Evolutionary conservation across 306 rosid genomes (phyloP), one percentile per base, ranked within the genome.

Genomic region (Cucurbita maxima): DNA sequence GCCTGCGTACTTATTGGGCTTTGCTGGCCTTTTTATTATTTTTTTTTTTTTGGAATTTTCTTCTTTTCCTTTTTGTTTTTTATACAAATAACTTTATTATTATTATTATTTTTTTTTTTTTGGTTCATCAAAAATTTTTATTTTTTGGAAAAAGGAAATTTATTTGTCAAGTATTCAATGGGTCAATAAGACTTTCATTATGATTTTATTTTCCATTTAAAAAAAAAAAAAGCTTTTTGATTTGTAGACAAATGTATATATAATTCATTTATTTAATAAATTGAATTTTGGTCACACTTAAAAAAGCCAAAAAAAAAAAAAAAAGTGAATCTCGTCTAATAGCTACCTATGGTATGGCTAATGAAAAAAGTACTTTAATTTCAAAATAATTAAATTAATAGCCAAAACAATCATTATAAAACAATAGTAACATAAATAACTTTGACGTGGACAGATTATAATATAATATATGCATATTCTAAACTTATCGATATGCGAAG

Each of bases 1-100:
- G 58, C 74, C 58, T 70, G 12, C 50, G 45, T 70, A 15, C 58
- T 47, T 70, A 30, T 48, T 70, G 74, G 74, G 74, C 74, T 70
- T 4, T 1, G 4, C 10, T 70, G 58, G 30, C 30, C 44, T 70
- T 68, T 38, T 7, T 7, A 5, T 10, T n/a, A 1, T 10, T 12
- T 4, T 12, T 58, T 36, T 5, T 10, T 58, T 58, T 58, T 56
- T 8, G 14, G 6, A 58, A 53, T 53, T 53, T 53, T 30, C 58
- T 53, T 53, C 58, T 53, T 15, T 53, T 56, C 7, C 34, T 20
- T 30, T 30, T 30, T 30, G 34, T 30, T 30, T 30, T 30, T 30
- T 30, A 30, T 30, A 30, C 41, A 38, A 38, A 38, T 56, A 19
- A 8, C 3, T 10, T 3, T 8, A 2, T 22, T 57, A 1, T 25